phyloP scores from a whole-genome alignment of 2,329 filamentous ascomycete species.

The Anisogramma anomala region DNA sequence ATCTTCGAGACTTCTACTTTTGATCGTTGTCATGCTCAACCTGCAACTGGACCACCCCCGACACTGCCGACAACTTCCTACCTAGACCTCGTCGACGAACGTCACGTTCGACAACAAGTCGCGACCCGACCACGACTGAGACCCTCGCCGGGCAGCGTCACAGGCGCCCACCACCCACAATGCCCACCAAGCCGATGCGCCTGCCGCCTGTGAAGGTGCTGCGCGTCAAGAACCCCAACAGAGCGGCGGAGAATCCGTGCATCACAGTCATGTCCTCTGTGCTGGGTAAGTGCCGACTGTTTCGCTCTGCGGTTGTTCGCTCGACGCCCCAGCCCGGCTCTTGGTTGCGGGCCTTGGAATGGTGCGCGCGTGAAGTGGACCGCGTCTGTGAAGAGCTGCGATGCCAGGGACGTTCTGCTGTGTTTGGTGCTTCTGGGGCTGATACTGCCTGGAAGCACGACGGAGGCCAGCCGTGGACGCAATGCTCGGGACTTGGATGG shows the following conservation, averaged over 20 bases:
- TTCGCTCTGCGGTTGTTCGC: background rate
- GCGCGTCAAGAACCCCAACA: conserved; percentile 43
- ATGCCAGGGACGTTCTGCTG: no score
- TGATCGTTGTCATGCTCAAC: background rate
- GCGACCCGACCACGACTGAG: conserved; percentile 1
- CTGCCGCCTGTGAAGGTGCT: conserved; percentile 45
- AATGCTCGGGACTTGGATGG: no score
- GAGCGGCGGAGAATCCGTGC: conserved; percentile 39
- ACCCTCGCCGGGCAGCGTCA: conserved; percentile 11
- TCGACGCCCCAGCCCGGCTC: background rate
- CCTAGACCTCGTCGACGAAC: no score
- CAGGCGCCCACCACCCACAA: conserved; percentile 4
- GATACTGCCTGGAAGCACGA: no score
- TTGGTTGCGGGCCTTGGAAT: no score
- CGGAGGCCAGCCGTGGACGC: no score
- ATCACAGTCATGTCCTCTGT: conserved; percentile 46
- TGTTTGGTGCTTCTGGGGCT: no score
- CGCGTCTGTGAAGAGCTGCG: no score
- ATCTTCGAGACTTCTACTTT: no score
- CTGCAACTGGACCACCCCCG: no score
- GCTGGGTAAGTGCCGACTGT: conserved; percentile 33
- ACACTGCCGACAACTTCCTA: background rate
- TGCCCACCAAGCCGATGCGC: conserved; percentile 17
- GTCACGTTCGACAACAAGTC: no score
- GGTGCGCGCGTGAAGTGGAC: no score